Conservation (phyloP, 2,329 filamentous ascomycete species). For the Teratosphaeria viscida region DNA sequence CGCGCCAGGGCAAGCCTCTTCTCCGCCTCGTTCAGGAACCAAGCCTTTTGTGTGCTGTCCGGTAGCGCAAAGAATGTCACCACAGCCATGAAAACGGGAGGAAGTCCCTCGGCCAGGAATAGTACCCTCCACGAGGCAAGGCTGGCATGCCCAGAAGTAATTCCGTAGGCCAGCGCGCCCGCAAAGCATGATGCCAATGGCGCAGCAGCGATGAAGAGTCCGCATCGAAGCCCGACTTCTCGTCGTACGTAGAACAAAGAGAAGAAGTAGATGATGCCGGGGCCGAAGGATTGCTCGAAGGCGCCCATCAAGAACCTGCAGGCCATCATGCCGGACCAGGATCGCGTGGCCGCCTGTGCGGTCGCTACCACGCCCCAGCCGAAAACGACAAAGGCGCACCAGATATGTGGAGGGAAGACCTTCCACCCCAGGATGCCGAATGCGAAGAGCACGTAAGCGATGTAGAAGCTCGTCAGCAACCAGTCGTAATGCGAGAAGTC, state of each 20-base stretch:
- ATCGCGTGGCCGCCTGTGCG: constrained; percentile 34
- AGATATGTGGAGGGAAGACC: constrained; percentile 24
- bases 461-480: constrained; percentile 46
- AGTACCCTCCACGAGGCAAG: neutral
- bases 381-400: constrained; percentile 33
- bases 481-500: constrained; percentile 37
- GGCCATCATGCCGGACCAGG: constrained; percentile 39
- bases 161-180: neutral
- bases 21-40: constrained; percentile 46
- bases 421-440: constrained; percentile 44
- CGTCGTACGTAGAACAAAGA: constrained; percentile 52
- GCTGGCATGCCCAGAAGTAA: neutral
- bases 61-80: neutral
- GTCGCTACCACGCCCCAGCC: constrained; percentile 37
- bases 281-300: constrained; percentile 22
- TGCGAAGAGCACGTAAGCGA: constrained; percentile 50
- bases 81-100: neutral
- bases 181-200: neutral
- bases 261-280: constrained; percentile 50
- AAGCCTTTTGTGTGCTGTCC: constrained; percentile 14
- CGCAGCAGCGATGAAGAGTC: neutral
- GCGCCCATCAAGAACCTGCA: constrained; percentile 38
- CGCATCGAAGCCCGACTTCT: constrained; percentile 22
- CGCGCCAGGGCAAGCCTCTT: constrained; percentile 44
- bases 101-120: neutral